phyloP scores from a whole-genome alignment of 768 basidiomycete genomes.

The Termitomyces heimii region DNA sequence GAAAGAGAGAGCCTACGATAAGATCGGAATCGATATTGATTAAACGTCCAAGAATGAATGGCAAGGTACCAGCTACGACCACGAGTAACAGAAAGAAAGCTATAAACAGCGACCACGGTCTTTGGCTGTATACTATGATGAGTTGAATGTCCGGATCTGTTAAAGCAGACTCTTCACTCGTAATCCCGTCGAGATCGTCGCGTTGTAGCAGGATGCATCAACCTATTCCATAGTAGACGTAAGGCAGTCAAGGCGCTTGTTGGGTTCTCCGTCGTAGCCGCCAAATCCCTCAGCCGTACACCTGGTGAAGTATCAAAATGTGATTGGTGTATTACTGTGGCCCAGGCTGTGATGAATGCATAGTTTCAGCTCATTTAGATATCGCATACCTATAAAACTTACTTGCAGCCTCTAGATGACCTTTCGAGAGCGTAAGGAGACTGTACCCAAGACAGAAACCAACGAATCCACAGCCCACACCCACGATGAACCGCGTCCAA shows the following conservation, averaged over 20 bases:
- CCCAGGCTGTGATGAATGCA: constrained; percentile 29
- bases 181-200: constrained; percentile 24
- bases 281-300: constrained; percentile 30
- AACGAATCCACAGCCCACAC: constrained; percentile 25
- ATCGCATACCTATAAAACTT: constrained; percentile 6
- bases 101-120: constrained; percentile 32
- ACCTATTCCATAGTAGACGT: constrained; percentile 28
- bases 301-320: constrained; percentile 23
- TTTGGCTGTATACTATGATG: constrained; percentile 17
- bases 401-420: constrained; percentile 33
- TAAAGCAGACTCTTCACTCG: constrained; percentile 24
- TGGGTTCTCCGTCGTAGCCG: constrained; percentile 23
- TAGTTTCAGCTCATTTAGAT: background rate
- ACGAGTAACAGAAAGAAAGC: constrained; percentile 29
- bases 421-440: constrained; percentile 21
- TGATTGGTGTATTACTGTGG: constrained; percentile 38
- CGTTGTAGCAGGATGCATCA: constrained; percentile 26
- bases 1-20: constrained; percentile 18
- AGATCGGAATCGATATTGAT: constrained; percentile 25
- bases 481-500: constrained; percentile 34
- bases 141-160: background rate
- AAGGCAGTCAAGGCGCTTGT: constrained; percentile 24
- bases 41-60: constrained; percentile 32
- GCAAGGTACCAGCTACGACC: constrained; percentile 18
- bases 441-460: constrained; percentile 27